Base-by-base conservation (phyloP, 805 yeast species). In the Lipomyces anomalus region DNA sequence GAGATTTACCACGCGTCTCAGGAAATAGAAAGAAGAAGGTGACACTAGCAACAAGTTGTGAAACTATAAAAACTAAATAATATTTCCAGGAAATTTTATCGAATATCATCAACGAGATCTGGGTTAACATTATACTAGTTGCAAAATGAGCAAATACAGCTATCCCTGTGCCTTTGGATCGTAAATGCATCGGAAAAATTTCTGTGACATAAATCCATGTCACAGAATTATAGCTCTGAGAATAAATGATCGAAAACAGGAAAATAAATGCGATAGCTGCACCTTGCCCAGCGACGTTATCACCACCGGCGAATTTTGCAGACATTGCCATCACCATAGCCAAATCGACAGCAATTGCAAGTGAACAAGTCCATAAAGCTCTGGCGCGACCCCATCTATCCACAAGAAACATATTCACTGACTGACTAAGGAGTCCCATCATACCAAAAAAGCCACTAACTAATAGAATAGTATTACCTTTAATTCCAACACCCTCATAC, bases 371-470 rank as follows among this genome's bases (percentile, higher is more conserved):
- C n/a, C n/a, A n/a, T n/a, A n/a, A n/a, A n/a, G n/a, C n/a, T n/a
- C n/a, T n/a, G 64, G 86, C 75, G 64, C 90, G 78, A 54, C 94
- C 94, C 56, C 76, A 58, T 30, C 63, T 63, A 60, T 81, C 87
- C 59, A 81, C 66, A 22, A 70, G 60, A 28, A 65, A 60, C 50
- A 78, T 73, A 34, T 81, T 80, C 26, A 82, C 71, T 41, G 78
- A 64, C 23, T 82, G 77, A 48, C 29, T 50, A 51, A 53, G 38
- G 18, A 22, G 37, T 71, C 5, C 70, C 42, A 62, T 61, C 42
- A 70, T 68, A 59, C 75, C 73, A 35, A 73, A 72, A 28, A 74
- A 65, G 53, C 72, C 73, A 47, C 68, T 62, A 42, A 67, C 70
- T 48, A 69, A 63, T 9, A 71, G 66, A 40, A 68, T 66, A 51